Evolutionary conservation across 441 rosid species (phyloP).

Genomic region (Aleurites moluccanus): DNA sequence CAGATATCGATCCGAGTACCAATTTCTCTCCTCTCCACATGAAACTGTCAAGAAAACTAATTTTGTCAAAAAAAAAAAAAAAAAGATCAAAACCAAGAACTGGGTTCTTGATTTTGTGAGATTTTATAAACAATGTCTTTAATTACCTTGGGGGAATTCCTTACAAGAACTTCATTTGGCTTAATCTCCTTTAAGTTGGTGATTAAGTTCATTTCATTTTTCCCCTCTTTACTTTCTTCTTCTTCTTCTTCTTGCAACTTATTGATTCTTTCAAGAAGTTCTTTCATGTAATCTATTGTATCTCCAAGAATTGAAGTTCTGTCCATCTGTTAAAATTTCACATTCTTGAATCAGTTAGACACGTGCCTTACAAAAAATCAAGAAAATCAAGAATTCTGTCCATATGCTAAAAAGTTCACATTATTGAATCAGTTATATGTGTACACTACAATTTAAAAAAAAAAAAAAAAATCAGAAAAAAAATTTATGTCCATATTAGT

Average conservation of each 20-base stretch:
- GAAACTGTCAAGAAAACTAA: constrained; percentile 51
- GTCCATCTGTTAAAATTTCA: constrained; percentile 65
- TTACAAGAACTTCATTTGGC: constrained; percentile 51
- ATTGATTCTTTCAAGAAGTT: constrained; percentile 79
- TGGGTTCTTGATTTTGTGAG: constrained; percentile 2
- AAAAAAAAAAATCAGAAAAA: too few species aligned
- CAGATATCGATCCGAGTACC: constrained; percentile 72
- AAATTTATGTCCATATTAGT: too few species aligned
- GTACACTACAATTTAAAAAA: too few species aligned
- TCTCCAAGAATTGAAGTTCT: constrained; percentile 96
- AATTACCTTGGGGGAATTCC: constrained; percentile 87
- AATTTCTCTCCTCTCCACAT: constrained; percentile 56
- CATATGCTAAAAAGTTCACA: too few species aligned
- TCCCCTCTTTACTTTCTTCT: constrained; percentile 43
- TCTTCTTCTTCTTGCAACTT: constrained; percentile 51
- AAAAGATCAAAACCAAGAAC: constrained; percentile 4
- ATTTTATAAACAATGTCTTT: not conserved
- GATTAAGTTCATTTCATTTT: constrained; percentile 34
- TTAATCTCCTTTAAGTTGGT: constrained; percentile 51
- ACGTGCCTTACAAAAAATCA: constrained; percentile 7
- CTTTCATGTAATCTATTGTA: constrained; percentile 92
- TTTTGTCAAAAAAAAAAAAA: not conserved
- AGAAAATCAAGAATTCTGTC: too few species aligned
- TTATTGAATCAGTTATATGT: too few species aligned
- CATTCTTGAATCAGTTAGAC: constrained; percentile 6